Evolutionary conservation across 768 basidiomycete genomes (phyloP).

Genomic region (Boletus sensibilis): DNA sequence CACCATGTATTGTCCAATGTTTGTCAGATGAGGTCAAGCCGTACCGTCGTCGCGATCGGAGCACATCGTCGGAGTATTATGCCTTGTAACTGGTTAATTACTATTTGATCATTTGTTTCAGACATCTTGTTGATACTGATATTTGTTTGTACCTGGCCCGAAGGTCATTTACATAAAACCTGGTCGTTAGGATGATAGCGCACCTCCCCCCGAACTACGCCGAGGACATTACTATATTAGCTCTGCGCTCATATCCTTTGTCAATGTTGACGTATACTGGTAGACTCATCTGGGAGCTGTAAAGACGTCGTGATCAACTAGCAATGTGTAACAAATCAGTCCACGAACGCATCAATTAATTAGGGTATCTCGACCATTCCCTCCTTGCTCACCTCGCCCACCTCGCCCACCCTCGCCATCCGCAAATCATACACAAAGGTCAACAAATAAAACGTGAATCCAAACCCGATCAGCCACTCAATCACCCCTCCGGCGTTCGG

Average conservation of each 20-base stretch:
- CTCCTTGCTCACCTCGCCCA: neutral
- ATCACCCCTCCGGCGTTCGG: constrained; percentile 59
- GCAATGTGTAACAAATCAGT: neutral
- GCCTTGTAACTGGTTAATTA: too few species aligned
- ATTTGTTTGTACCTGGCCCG: neutral
- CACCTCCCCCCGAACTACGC: too few species aligned
- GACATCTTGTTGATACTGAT: neutral
- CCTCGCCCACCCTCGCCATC: constrained; percentile 39
- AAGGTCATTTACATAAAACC: neutral
- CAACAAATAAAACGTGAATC: constrained; percentile 70
- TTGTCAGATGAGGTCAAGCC: too few species aligned
- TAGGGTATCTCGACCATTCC: constrained; percentile 7
- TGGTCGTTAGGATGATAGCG: neutral
- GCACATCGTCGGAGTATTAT: too few species aligned
- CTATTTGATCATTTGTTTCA: neutral
- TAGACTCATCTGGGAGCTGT: too few species aligned
- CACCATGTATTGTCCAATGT: too few species aligned
- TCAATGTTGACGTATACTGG: too few species aligned
- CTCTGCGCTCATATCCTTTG: too few species aligned
- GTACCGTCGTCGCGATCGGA: too few species aligned
- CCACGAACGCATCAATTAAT: too few species aligned
- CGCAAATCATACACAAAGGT: constrained; percentile 74
- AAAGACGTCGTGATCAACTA: too few species aligned
- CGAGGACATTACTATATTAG: too few species aligned
- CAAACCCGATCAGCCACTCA: constrained; percentile 74